These are phyloP conservation scores for Daldinia sp. DNA, from an alignment of 2,329 filamentous ascomycete species.

Conservation along the genomic window DNA sequence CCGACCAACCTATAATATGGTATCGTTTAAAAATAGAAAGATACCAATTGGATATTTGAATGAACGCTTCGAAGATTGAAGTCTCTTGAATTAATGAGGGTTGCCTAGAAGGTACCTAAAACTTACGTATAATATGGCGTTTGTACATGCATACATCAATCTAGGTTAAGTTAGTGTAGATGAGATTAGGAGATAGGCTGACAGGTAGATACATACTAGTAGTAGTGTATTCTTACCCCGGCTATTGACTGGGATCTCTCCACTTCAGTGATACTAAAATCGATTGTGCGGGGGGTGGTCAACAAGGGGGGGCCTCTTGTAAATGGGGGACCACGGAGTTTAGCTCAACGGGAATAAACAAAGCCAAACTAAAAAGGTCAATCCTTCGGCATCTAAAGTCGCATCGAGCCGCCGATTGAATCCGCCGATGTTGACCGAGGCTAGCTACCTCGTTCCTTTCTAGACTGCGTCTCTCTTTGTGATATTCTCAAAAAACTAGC, in stretches of 20 bases:
- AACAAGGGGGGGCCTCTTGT: not conserved
- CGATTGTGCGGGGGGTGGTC: not conserved
- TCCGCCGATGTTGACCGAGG: constrained; percentile 16
- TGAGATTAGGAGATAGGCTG: too few relatives aligned
- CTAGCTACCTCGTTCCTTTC: constrained; percentile 9
- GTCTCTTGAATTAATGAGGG: not conserved
- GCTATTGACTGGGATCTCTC: not conserved
- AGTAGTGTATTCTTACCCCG: not conserved
- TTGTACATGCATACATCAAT: too few relatives aligned
- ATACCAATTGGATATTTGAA: not conserved
- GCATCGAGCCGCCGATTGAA: constrained; percentile 1
- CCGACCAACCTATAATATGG: too few relatives aligned
- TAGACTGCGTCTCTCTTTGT: constrained; percentile 25
- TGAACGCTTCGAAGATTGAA: not conserved
- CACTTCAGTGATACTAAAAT: not conserved
- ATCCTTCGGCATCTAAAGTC: constrained; percentile 21
- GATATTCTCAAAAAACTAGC: not conserved
- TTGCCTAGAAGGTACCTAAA: too few relatives aligned
- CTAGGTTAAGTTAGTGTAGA: too few relatives aligned
- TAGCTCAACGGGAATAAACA: constrained; percentile 6
- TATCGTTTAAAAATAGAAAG: too few relatives aligned
- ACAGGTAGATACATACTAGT: not conserved
- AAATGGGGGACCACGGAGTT: constrained; percentile 18
- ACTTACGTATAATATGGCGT: too few relatives aligned
- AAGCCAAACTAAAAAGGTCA: constrained; percentile 2